Evolutionary conservation across 148 eudicot species (phyloP), one percentile per base, ranked within the genome.

Genomic region (Amaranthus hypochondriacus): DNA sequence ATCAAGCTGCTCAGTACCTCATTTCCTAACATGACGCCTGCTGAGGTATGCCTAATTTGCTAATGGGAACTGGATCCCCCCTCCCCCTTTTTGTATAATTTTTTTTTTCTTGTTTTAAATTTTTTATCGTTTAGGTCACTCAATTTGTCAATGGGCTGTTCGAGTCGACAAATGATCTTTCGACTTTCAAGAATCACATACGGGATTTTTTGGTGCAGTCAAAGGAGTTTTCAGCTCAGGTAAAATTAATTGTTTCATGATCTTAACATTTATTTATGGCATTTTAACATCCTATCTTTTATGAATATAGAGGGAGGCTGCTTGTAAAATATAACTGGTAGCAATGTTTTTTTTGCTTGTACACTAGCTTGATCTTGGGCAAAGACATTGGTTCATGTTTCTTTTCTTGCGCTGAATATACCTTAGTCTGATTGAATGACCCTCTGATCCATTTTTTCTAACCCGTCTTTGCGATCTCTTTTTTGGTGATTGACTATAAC

Each of bases 201-300:
- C 79, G 97, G 70, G 99, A 96, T 75, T 96, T 96, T 81, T 91
- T 96, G 70, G 91, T 96, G 71, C 99, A 96, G 76, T 96, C 99
- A 9, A 95, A 95, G 79, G 99, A 89, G 79, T 96, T 96, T 70
- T 92, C 97, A 50, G 96, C 94, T 60, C 99, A 96, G 99, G 99
- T 96, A 74, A 74, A 71, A 42, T 53, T 10, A 7, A 53, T 13
- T 62, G 9, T 54, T 66, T 5, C 69, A 18, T 13, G 50, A 28
- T 46, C 62, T 61, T 72, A 3, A 8, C 71, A 69, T 72, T 72
- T 58, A 58, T 18, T 39, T 68, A 15, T 9, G 2, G 56, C 54
- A 57, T 9, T 10, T 28, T 1, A 44, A 52, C 7, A 0, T 54
- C 28, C 18, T 2, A 3, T 58, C 21, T 11, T 11, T 14, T 50